Evolutionary conservation across 129 eudicot species (phyloP), one percentile per base, ranked within the genome.

Genomic region (Centella asiatica): DNA sequence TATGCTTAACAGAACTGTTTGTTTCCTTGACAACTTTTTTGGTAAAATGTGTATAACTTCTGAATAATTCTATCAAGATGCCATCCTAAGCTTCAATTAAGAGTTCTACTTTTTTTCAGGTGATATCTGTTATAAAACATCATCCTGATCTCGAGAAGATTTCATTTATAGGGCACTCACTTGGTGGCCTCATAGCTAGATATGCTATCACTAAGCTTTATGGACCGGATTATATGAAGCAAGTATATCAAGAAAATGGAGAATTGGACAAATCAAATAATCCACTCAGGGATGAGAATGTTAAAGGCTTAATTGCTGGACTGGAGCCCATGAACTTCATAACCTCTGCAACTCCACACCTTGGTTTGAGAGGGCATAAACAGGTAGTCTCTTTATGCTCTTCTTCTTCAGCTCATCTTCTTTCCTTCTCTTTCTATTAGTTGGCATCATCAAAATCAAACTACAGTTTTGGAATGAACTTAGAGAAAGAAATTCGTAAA

Each of bases 161-260:
- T 66, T 93, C 99, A 62, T 78, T 93, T 66, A 73, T 93, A 19
- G 92, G 88, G 49, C 99, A 93, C 75, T 93, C 99, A 6, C 86
- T 93, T 58, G 99, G 99, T 74, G 99, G 99, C 67, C 74, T 93
- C 73, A 62, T 93, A 56, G 84, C 95, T 37, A 78, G 99, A 72
- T 93, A 87, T 72, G 95, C 99, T 44, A 84, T 93, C 61, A 95
- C 96, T 54, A 72, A 65, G 70, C 92, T 93, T 50, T 85, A 82
- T 72, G 75, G 68, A 64, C 60, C 52, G 58, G 82, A 76, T 47
- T 69, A 67, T 24, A 52, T 45, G 8, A 62, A 60, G 45, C 61
- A 64, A 64, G 10, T 33, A 52, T 50, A 52, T 68, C 69, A 65
- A 56, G 67, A 56, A 57, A 62, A 72, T 69, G 85, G 81, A 64